A percentile compares a stretch with the other conserved stretches of the same genome.
Conservation (phyloP, 1,284 basidiomycete genomes). For the Boletus semigastroideus region DNA sequence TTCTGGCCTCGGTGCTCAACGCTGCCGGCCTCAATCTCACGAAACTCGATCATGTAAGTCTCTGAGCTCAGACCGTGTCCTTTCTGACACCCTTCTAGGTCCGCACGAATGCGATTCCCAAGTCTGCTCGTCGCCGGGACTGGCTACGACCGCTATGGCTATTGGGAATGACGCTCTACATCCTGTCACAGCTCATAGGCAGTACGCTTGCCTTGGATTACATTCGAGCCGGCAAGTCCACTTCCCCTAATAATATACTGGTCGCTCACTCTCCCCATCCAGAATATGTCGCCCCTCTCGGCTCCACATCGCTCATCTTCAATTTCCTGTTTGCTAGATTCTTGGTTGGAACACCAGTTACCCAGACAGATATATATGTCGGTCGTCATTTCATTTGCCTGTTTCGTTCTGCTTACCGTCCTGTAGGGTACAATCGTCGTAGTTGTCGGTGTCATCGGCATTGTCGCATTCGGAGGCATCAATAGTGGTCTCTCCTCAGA, state of each 20-base stretch:
- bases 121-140: constrained; percentile 63
- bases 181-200: constrained; percentile 82
- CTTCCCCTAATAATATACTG: not conserved
- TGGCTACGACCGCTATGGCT: constrained; percentile 82
- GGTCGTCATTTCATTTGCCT: not conserved
- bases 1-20: constrained; percentile 78
- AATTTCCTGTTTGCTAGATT: constrained; percentile 87
- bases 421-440: constrained; percentile 77
- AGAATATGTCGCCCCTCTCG: constrained; percentile 86
- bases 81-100: constrained; percentile 43
- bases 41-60: constrained; percentile 78
- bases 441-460: constrained; percentile 79
- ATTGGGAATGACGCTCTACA: constrained; percentile 79
- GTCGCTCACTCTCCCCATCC: constrained; percentile 11
- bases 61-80: not conserved
- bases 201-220: constrained; percentile 84
- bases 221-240: constrained; percentile 69
- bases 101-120: constrained; percentile 69
- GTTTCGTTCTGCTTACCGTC: constrained; percentile 2
- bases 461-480: constrained; percentile 83
- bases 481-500: constrained; percentile 71
- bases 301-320: constrained; percentile 83
- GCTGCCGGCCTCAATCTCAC: constrained; percentile 83
- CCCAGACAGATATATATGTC: constrained; percentile 76
- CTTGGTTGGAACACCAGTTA: constrained; percentile 80